Base-by-base conservation (phyloP, 225 moss, liverwort and hornwort species). In the Climacium dendroides region DNA sequence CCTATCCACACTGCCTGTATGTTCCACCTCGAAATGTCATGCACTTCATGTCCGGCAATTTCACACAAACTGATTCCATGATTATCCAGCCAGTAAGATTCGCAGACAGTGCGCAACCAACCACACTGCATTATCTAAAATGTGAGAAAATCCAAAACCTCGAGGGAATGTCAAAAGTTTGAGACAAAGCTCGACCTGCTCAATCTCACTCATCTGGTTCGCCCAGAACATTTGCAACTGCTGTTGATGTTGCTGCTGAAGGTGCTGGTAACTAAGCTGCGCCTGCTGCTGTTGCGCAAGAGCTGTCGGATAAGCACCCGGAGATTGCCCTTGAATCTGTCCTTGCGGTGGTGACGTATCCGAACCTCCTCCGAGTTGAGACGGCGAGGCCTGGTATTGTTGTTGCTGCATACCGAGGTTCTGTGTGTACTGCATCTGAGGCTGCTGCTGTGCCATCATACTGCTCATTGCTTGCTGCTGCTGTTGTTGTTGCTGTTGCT, bases 201-300 rank as follows among this genome's bases (percentile, higher is more conserved):
- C 98, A 90, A 98, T 98, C 91, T 98, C 98, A 54, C 88, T 89
- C 97, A 98, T 96, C 93, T 98, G 98, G 86, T 94, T 91, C 53
- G 93, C 90, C 98, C 98, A 98, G 76, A 98, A 98, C 94, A 97
- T 93, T 90, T 95, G 94, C 88, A 98, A 89, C 91, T 97, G 97
- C 88, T 98, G 98, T 93, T 92, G 92, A 82, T 92, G 92, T 76
- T 92, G 90, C 92, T 98, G 98, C 93, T 98, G 98, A 73, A 97
- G 94, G 89, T 98, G 97, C 88, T 96, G 96, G 82, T 93, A 98
- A 90, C 92, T 95, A 53, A 98, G 95, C 74, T 96, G 94, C 11
- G 93, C 93, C 92, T 93, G 93, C 87, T 94, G 98, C 93, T 97
- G 98, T 89, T 97, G 98, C 30, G 96, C 96, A 81, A 97, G 89